Evolutionary conservation across 2,329 filamentous ascomycete genomes (phyloP), one percentile per base, ranked within the genome.

Genomic region (Laburnicola sp.): DNA sequence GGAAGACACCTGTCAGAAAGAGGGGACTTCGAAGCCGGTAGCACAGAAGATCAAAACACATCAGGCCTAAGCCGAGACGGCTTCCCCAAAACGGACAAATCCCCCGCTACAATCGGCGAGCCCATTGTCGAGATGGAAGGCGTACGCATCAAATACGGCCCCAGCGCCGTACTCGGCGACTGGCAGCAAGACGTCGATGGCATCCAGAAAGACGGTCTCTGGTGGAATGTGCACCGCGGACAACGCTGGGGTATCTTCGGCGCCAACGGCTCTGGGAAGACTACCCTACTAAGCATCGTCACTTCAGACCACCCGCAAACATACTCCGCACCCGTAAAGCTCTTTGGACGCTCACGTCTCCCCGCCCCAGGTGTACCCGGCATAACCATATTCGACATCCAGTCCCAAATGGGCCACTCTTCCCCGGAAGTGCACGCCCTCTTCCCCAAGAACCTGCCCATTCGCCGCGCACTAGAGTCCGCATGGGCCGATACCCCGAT

Each of bases 301-400:
- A 95, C 90, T 53, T 97, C 93, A 1, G 94, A 99, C 66, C 94
- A 99, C 64, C 94, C 94, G 0, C 93, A 97, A 72, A 86, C 92
- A 0, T 99, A 97, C 71, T 90, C 89, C 0, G 83, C 92, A 23
- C 92, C 93, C 0, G 87, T 99, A 54, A 87, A 84, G 60, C 80
- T 97, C 10, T 97, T 99, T 68, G 91, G 91, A 0, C 85, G 85
- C 22, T 87, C 87, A 48, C 84, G 94, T 21, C 79, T 97, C 0
- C 91, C 93, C 0, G 83, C 88, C 48, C 82, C 83, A 0, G 88
- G 87, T 0, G 71, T 83, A 47, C 81, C 82, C 0, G 91, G 90
- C 0, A 85, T 97, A 30, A 95, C 90, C 0, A 88, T 97, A 51
- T 97, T 96, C 79, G 92, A 97, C 56, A 84, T 99, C 6, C 94